Conservation (phyloP, 805 yeast genomes). For the Candida andamanensis region DNA sequence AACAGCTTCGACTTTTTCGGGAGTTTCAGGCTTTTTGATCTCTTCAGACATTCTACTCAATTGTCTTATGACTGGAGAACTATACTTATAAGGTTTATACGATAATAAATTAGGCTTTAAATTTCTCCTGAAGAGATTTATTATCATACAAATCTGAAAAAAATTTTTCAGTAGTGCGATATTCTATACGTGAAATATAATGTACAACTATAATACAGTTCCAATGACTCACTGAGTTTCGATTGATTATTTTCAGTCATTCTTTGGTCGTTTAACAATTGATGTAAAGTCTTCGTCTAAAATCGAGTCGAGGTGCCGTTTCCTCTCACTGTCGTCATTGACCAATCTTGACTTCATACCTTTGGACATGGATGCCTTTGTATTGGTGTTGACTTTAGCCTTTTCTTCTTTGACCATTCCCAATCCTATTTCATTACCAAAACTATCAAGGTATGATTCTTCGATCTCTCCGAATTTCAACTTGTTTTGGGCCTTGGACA, state of each 20-base stretch:
- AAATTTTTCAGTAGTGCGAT: conserved; percentile 6
- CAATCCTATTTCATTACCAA: conserved; percentile 77
- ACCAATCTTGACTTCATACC: conserved; percentile 49
- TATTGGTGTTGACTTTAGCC: conserved; percentile 35
- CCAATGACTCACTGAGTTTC: no score
- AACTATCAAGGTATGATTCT: conserved; percentile 53
- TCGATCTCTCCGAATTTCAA: conserved; percentile 79
- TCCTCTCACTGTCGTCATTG: conserved; percentile 7
- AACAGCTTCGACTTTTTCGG: no score
- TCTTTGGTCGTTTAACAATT: neutral
- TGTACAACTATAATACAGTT: neutral
- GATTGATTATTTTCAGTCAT: conserved; percentile 5
- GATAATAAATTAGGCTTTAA: conserved; percentile 6
- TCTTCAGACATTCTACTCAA: conserved; percentile 4
- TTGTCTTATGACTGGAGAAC: conserved; percentile 1
- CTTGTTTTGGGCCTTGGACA: conserved; percentile 78
- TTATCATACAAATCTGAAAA: conserved; percentile 8
- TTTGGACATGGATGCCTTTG: conserved; percentile 58
- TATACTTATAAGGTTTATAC: conserved; percentile 3
- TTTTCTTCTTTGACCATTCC: conserved; percentile 51
- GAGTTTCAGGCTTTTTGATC: conserved; percentile 1
- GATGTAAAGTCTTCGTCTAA: conserved; percentile 1
- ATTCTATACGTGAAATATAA: neutral
- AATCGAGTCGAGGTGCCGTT: conserved; percentile 11
- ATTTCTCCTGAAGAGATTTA: conserved; percentile 7